Percentiles rank a stretch among this genome's conserved stretches.
phyloP scores from a whole-genome alignment of 2,329 filamentous ascomycete species.

The Fusarium coffeatum region DNA sequence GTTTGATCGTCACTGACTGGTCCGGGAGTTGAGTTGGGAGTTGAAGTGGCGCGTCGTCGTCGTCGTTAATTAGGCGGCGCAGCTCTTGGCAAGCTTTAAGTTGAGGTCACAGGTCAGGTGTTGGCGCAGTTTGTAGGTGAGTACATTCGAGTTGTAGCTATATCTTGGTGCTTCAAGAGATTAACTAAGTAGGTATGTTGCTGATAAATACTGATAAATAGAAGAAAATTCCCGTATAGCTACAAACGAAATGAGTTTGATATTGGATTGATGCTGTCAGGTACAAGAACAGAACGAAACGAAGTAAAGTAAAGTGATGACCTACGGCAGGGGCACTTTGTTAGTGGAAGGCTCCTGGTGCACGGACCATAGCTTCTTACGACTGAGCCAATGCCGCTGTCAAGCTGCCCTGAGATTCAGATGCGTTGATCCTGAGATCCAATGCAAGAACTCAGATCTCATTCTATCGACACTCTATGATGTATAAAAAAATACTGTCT shows the following conservation, averaged over 20 bases:
- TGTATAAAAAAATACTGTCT: background rate
- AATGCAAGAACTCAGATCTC: background rate
- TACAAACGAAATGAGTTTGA: background rate
- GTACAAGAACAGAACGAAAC: constrained; percentile 4
- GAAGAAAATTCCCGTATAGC: background rate
- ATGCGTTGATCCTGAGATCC: background rate
- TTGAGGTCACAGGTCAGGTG: constrained; percentile 14
- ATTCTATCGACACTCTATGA: background rate
- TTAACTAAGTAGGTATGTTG: background rate
- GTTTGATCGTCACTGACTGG: background rate
- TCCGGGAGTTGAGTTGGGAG: constrained; percentile 1
- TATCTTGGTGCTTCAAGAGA: background rate
- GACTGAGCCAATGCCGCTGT: background rate
- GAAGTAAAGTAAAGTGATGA: constrained; percentile 27
- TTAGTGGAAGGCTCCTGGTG: constrained; percentile 17
- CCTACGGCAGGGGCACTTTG: constrained; percentile 23
- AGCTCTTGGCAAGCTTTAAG: constrained; percentile 38
- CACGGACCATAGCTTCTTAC: constrained; percentile 35
- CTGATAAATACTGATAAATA: background rate
- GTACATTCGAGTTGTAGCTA: background rate
- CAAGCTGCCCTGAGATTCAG: background rate
- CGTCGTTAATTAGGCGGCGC: constrained; percentile 34
- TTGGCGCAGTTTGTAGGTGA: background rate
- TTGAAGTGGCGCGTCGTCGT: constrained; percentile 29
- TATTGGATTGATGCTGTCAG: background rate